These are phyloP conservation scores for Laetiporus sulphureus DNA, from an alignment of 1,284 basidiomycete genomes.

Conservation along the genomic window DNA sequence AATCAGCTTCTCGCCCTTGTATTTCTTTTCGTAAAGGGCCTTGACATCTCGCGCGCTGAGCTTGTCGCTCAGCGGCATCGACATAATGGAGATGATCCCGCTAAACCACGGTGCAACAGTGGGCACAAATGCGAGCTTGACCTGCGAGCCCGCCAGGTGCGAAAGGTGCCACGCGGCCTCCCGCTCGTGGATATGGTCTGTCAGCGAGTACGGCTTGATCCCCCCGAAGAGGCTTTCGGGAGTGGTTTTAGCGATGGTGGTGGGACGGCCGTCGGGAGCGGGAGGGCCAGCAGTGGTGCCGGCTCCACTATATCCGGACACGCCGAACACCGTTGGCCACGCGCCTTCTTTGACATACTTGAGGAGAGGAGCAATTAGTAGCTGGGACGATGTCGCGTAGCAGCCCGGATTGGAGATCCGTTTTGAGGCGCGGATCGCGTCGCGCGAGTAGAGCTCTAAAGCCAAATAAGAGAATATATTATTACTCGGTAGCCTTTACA, in stretches of 20 bases:
- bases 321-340: slow-evolving; percentile 87
- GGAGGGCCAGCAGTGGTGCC: slow-evolving; percentile 75
- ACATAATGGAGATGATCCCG: slow-evolving; percentile 86
- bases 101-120: slow-evolving; percentile 93
- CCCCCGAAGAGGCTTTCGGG: slow-evolving; percentile 73
- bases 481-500: slow-evolving; percentile 24
- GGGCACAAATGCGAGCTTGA: slow-evolving; percentile 86
- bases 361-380: slow-evolving; percentile 87
- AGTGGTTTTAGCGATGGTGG: slow-evolving; percentile 80
- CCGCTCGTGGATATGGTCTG: slow-evolving; percentile 98
- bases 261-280: slow-evolving; percentile 61
- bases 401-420: slow-evolving; percentile 97
- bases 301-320: slow-evolving; percentile 93
- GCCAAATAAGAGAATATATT: slow-evolving; percentile 21
- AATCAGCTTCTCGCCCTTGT: slow-evolving; percentile 72
- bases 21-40: slow-evolving; percentile 75
- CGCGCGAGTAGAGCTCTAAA: slow-evolving; percentile 86
- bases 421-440: slow-evolving; percentile 61
- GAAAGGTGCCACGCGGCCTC: slow-evolving; percentile 86
- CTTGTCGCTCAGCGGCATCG: slow-evolving; percentile 67
- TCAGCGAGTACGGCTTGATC: slow-evolving; percentile 83
- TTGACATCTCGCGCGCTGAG: slow-evolving; percentile 71
- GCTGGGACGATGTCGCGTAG: slow-evolving; percentile 91
- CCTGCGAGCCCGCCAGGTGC: slow-evolving; percentile 36
- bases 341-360: slow-evolving; percentile 56